Base-by-base conservation (phyloP, 768 basidiomycete genomes). In the Phaeolepiota aurea region DNA sequence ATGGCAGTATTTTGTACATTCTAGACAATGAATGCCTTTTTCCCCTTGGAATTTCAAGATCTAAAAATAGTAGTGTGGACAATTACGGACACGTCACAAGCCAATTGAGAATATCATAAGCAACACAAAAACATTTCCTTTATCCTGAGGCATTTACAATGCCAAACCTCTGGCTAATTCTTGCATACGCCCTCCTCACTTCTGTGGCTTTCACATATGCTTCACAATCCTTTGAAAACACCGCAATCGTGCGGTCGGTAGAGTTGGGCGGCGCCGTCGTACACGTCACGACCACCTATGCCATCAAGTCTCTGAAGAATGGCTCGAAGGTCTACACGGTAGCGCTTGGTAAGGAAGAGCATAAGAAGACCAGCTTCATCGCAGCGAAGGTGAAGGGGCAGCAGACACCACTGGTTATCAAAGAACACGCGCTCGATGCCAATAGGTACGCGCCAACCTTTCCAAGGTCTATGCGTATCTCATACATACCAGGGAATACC, bases 261-360 rank as follows among this genome's bases (percentile, higher is more conserved):
- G 93, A 96, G 52, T 84, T 96, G 16, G 90, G 85, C 23, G 93
- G 93, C 38, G 73, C 92, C 14, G 72, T 89, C 16, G 84, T 90
- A 42, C 82, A 85, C 66, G 78, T 92, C 69, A 87, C 80, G 40
- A 94, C 92, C 34, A 87, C 89, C 36, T 96, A 84, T 62, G 79
- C 85, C 14, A 76, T 90, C 56, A 86, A 78, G 55, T 76, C 87
- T 25, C 71, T 84, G 32, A 70, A 76, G 47, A 66, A 75, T 44
- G 72, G 66, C 22, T 71, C 79, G 14, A 69, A 69, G 21, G 65
- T 71, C 34, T 91, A 91, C 55, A 77, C 79, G 37, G 58, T 90
- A 48, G 76, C 81, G 12, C 66, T 90, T 20, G 68, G 75, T 7
- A 66, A 71, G 49, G 65, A 69, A 19, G 87, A 91, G 49, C 74